Conservation (phyloP, 169 alveolate species). For the Besnoitia besnoiti region DNA sequence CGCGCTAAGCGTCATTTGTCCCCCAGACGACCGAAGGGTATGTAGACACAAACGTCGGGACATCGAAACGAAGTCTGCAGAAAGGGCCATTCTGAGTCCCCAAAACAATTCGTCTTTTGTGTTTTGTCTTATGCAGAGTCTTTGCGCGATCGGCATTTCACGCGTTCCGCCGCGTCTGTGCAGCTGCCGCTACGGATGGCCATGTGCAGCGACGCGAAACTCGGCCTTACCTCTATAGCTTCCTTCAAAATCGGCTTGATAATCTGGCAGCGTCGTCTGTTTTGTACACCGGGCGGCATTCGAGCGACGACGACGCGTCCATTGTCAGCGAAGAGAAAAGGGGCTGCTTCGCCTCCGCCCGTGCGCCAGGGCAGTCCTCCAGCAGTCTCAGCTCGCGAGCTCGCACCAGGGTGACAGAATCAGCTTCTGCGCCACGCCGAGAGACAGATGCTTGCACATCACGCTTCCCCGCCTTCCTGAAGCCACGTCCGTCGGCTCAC, state of each 20-base stretch:
- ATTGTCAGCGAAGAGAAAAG: background rate
- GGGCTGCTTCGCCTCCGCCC: too few relatives aligned
- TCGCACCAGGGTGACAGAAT: background rate
- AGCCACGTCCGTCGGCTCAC: too few relatives aligned
- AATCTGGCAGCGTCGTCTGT: background rate
- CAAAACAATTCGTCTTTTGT: too few relatives aligned
- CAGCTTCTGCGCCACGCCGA: too few relatives aligned
- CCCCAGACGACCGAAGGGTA: too few relatives aligned
- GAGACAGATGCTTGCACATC: too few relatives aligned
- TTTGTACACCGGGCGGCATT: background rate
- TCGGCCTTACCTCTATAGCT: conserved; percentile 30
- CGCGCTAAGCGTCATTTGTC: too few relatives aligned
- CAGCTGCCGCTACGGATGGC: background rate
- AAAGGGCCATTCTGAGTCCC: too few relatives aligned
- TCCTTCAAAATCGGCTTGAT: background rate
- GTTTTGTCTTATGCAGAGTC: background rate
- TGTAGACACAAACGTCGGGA: too few relatives aligned
- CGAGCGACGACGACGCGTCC: background rate
- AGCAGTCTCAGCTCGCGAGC: background rate
- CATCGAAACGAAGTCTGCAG: too few relatives aligned
- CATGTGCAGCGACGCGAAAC: conserved; percentile 25
- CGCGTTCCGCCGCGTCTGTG: conserved; percentile 52
- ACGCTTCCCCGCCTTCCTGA: too few relatives aligned
- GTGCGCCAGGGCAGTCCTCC: too few relatives aligned
- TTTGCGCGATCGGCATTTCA: conserved; percentile 41